Percentiles rank a stretch among this genome's conserved stretches.
phyloP scores from a whole-genome alignment of 768 basidiomycete species.

The Auriscalpium microsporum region DNA sequence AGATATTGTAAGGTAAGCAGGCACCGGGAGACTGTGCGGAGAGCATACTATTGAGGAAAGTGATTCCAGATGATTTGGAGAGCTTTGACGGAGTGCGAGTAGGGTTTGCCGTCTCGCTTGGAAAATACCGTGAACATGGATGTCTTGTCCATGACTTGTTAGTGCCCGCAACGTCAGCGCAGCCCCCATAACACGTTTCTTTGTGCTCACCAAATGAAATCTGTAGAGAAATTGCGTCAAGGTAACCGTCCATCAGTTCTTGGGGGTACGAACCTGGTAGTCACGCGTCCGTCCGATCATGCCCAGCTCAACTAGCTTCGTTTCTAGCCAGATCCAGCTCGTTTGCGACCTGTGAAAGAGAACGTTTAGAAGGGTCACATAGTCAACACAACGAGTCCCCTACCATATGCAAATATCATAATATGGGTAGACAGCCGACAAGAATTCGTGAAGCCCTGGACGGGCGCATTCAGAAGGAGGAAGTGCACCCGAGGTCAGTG shows the following conservation, averaged over 20 bases:
- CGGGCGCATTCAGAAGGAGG: slow-evolving; percentile 78
- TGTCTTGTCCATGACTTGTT: slow-evolving; percentile 70
- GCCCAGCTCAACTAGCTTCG: slow-evolving; percentile 77
- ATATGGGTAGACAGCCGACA: slow-evolving; percentile 68
- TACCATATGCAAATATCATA: slow-evolving; percentile 92
- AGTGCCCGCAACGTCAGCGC: slow-evolving; percentile 4
- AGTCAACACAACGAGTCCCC: not conserved
- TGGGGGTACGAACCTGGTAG: slow-evolving; percentile 47
- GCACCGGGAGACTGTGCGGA: not conserved
- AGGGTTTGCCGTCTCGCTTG: slow-evolving; percentile 61
- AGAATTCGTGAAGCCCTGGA: slow-evolving; percentile 76
- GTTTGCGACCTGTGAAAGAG: slow-evolving; percentile 61
- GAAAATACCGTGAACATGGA: slow-evolving; percentile 87
- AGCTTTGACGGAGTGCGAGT: slow-evolving; percentile 75
- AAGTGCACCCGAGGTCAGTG: slow-evolving; percentile 70
- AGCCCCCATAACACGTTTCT: not conserved
- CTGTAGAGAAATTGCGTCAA: slow-evolving; percentile 20
- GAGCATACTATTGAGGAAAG: slow-evolving; percentile 63
- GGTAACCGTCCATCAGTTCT: not conserved
- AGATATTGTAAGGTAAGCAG: not conserved
- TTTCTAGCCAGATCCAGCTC: slow-evolving; percentile 84
- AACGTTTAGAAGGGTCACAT: not conserved
- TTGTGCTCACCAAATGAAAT: slow-evolving; percentile 51
- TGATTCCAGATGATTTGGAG: slow-evolving; percentile 83
- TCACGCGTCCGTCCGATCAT: slow-evolving; percentile 66